Evolutionary conservation across 2,329 filamentous ascomycete species (phyloP).

Genomic region (Lachnellula subtilissima): DNA sequence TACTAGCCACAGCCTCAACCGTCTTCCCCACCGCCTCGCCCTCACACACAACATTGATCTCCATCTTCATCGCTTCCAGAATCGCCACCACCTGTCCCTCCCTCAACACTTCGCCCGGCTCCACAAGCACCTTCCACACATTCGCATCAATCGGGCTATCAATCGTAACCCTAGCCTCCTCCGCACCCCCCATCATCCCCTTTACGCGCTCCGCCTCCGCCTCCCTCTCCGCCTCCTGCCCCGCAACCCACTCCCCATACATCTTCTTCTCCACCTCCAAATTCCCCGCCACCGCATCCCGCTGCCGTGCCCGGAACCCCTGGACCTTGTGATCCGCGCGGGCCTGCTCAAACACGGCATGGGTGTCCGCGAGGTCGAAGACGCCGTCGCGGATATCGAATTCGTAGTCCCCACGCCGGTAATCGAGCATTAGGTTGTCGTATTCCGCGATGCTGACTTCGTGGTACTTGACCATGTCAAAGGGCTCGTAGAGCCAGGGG

Average conservation of each 20-base stretch:
- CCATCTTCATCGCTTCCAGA: neutral
- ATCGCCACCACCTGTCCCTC: constrained; percentile 19
- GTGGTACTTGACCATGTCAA: constrained; percentile 34
- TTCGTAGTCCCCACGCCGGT: constrained; percentile 30
- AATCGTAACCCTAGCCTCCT: constrained; percentile 26
- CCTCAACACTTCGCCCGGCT: constrained; percentile 31
- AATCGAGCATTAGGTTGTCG: constrained; percentile 26
- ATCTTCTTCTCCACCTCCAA: constrained; percentile 27
- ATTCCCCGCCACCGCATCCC: constrained; percentile 18
- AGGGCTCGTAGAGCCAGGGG: constrained; percentile 36
- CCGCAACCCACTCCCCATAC: constrained; percentile 30
- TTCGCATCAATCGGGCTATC: neutral
- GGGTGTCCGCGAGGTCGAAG: constrained; percentile 31
- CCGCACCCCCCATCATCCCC: constrained; percentile 13
- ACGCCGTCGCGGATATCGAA: constrained; percentile 28
- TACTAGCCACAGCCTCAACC: neutral
- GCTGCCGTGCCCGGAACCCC: constrained; percentile 10
- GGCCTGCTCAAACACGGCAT: constrained; percentile 20
- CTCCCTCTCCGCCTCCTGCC: constrained; percentile 17
- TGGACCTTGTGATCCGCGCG: constrained; percentile 17
- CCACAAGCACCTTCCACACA: constrained; percentile 19
- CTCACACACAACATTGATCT: neutral
- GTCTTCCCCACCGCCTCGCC: neutral
- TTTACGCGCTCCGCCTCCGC: constrained; percentile 13
- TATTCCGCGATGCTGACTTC: constrained; percentile 34